phyloP scores from a whole-genome alignment of 768 basidiomycete species.

The Pholiota conissans region DNA sequence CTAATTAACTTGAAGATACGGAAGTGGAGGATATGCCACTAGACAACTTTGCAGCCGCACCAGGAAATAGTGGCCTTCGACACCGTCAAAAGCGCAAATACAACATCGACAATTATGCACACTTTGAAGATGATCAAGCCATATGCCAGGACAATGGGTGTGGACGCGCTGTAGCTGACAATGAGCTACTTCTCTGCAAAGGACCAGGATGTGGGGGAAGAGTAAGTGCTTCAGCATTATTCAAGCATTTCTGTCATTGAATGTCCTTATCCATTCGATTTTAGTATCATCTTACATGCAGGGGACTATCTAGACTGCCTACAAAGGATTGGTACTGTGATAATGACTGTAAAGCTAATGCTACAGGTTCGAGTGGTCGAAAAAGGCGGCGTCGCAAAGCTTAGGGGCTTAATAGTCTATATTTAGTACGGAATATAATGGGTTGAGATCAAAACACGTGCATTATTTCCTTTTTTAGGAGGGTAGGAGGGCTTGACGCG shows the following conservation, averaged over 20 bases:
- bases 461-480: too few species aligned
- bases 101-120: neutral
- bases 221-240: constrained; percentile 3
- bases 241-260: too few species aligned
- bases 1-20: too few species aligned
- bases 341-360: constrained; percentile 1
- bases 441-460: too few species aligned
- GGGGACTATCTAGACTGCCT: neutral
- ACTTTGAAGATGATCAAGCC: neutral
- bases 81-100: neutral
- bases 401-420: neutral
- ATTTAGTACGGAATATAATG: too few species aligned
- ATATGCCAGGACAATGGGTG: constrained; percentile 13
- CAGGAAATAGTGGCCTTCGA: too few species aligned
- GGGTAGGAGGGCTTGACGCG: too few species aligned
- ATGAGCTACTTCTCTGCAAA: constrained; percentile 10
- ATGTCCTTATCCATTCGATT: neutral
- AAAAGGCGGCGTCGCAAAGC: neutral
- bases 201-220: constrained; percentile 13
- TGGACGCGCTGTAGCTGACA: neutral
- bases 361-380: neutral
- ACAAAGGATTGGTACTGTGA: constrained; percentile 1
- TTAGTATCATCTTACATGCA: neutral
- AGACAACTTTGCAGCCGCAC: too few species aligned
- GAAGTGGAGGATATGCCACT: too few species aligned